A percentile compares a stretch with the other conserved stretches of the same genome.
Evolutionary conservation across 768 basidiomycete species (phyloP).

Genomic region (Rhodotorula kratochvilovae): DNA sequence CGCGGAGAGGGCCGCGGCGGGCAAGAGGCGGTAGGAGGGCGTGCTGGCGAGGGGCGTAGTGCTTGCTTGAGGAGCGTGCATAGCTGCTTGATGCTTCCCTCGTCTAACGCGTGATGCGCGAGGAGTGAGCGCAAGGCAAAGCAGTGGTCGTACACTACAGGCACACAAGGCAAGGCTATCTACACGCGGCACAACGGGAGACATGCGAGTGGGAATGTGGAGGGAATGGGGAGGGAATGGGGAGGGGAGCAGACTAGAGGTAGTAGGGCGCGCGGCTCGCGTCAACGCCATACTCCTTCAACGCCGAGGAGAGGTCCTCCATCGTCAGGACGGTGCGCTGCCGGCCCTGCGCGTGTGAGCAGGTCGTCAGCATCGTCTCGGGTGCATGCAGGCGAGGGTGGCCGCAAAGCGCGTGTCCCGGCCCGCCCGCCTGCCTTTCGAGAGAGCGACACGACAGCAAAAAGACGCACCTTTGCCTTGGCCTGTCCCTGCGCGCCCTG

Average conservation of each 20-base stretch:
- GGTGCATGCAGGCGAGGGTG: not conserved
- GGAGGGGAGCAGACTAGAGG: conserved; percentile 51
- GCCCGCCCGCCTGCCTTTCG: too few species aligned
- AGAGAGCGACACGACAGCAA: not conserved
- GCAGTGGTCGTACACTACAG: too few species aligned
- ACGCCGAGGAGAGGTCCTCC: conserved; percentile 90
- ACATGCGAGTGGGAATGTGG: too few species aligned
- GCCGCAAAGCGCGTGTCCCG: too few species aligned
- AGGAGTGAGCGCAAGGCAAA: too few species aligned
- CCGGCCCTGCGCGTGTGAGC: conserved; percentile 49
- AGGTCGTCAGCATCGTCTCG: not conserved
- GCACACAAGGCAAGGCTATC: too few species aligned
- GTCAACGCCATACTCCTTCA: conserved; percentile 93
- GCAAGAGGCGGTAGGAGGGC: not conserved
- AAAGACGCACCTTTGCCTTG: conserved; percentile 14
- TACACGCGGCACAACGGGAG: too few species aligned
- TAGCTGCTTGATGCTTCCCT: too few species aligned
- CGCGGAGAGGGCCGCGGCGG: not conserved
- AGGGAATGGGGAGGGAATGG: not conserved
- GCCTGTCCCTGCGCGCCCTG: not conserved
- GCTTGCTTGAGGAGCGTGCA: not conserved
- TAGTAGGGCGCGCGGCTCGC: conserved; percentile 92
- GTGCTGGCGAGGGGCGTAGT: not conserved
- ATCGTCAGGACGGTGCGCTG: conserved; percentile 91
- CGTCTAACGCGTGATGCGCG: too few species aligned